Evolutionary conservation across 2,329 filamentous ascomycete genomes (phyloP), one percentile per base, ranked within the genome.

Genomic region (Talaromyces sp.): DNA sequence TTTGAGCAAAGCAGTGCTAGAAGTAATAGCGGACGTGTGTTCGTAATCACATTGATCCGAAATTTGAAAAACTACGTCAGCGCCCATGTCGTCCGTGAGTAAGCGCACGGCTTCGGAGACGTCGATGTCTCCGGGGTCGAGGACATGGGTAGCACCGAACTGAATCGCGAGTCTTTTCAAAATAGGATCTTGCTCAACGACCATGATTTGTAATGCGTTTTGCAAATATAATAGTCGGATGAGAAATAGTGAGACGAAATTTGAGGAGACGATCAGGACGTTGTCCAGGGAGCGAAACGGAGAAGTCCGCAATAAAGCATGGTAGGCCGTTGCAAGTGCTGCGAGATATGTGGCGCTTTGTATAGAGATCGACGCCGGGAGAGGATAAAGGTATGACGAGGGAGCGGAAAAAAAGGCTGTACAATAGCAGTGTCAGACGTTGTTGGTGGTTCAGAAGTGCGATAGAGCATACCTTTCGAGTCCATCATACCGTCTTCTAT

Each of bases 181-280:
- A 13, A 31, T 13, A n/a, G 56, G 56, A 15, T 43, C 9, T 7
- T 43, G 39, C 15, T 58, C 56, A n/a, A 58, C 56, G 7, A 58
- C 35, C 13, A 58, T 58, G 19, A 58, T 58, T 58, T 58, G 56
- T 25, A 27, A n/a, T 19, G 56, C 56, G 5, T 58, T 58, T 58
- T 58, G 37, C 13, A 58, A n/a, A 43, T 13, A n/a, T 8, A 43
- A 19, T 2, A 58, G 56, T 58, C 39, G 56, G 8, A 58, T 25
- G 27, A 58, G 56, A 31, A 31, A 58, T 3, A 58, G 13, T 43
- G 56, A 58, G 33, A 43, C 8, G 10, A 10, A 25, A 15, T 27
- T 43, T 11, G 33, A 37, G 19, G 56, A 43, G 11, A 58, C 11
- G 35, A 58, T 31, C 13, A 58, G 56, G 13, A 43, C 56, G 13